Evolutionary conservation across 148 eudicot genomes (phyloP).

Genomic region (Tetragonia tetragonoides): DNA sequence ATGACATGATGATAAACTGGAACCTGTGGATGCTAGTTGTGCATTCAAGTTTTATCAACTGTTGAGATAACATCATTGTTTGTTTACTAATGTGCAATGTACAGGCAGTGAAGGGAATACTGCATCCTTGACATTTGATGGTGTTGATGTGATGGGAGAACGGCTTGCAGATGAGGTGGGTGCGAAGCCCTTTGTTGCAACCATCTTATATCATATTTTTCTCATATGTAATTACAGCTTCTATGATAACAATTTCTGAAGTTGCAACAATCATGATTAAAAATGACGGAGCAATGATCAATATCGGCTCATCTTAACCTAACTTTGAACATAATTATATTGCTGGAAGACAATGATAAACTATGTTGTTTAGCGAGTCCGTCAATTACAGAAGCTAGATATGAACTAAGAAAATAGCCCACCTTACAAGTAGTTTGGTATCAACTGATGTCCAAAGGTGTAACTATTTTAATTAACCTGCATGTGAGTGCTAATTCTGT

Average conservation of each 20-base stretch:
- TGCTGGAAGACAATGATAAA: background rate
- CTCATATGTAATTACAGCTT: background rate
- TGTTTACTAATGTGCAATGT: constrained; percentile 23
- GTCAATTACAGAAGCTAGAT: no score
- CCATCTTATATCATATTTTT: background rate
- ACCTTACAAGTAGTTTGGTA: background rate
- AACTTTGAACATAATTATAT: background rate
- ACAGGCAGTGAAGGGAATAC: constrained; percentile 77
- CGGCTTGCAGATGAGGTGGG: constrained; percentile 87
- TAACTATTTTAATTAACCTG: background rate
- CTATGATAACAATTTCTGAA: background rate
- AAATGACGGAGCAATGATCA: background rate
- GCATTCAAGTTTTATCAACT: background rate
- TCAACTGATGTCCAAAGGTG: background rate
- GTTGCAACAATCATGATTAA: background rate
- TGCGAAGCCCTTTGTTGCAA: constrained; percentile 8
- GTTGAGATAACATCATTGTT: background rate
- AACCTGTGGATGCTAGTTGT: background rate
- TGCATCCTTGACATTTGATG: constrained; percentile 71
- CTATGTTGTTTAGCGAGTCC: background rate
- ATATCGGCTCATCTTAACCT: background rate
- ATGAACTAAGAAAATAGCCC: no score
- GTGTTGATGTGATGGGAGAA: constrained; percentile 86
- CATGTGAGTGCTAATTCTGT: background rate
- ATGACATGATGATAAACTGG: background rate